These are phyloP conservation scores for Phaffomyces antillensis DNA, from an alignment of 805 yeast genomes.

Conservation along the genomic window DNA sequence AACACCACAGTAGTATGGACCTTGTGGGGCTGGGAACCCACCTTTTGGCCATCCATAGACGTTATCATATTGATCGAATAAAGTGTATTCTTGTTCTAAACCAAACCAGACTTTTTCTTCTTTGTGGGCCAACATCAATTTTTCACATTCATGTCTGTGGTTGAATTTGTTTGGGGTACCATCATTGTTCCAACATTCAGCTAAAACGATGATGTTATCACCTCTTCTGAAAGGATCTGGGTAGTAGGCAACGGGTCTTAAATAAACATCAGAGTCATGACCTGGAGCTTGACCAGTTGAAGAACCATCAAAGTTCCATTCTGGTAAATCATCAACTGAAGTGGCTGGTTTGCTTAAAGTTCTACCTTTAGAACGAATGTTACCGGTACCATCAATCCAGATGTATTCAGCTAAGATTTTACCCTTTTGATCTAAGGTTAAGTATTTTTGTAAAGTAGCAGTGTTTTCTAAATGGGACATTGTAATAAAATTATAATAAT, in stretches of 20 bases:
- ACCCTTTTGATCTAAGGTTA: conserved; percentile 80
- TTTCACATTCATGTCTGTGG: conserved; percentile 96
- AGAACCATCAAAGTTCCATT: conserved; percentile 99
- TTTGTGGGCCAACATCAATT: conserved; percentile 88
- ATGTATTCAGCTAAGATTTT: conserved; percentile 90
- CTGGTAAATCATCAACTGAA: conserved; percentile 83
- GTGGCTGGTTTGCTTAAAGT: conserved; percentile 66
- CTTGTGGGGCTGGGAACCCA: conserved; percentile 99
- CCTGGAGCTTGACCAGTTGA: conserved; percentile 99
- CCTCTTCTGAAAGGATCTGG: conserved; percentile 98
- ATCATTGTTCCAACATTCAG: conserved; percentile 97
- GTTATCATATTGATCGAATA: conserved; percentile 83
- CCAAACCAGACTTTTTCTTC: conserved; percentile 92
- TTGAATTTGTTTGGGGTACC: conserved; percentile 98
- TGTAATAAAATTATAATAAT: background rate
- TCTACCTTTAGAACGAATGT: conserved; percentile 89
- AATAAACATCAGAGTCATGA: conserved; percentile 87
- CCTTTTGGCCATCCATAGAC: conserved; percentile 99
- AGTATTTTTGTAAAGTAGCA: conserved; percentile 73
- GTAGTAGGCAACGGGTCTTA: conserved; percentile 93
- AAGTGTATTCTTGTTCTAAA: conserved; percentile 96
- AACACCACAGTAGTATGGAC: conserved; percentile 99
- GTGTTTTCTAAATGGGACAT: conserved; percentile 56
- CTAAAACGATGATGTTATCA: conserved; percentile 88
- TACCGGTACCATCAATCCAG: conserved; percentile 94